Conservation (phyloP, 331 rosid genomes). For the Erythrophleum ivorense region DNA sequence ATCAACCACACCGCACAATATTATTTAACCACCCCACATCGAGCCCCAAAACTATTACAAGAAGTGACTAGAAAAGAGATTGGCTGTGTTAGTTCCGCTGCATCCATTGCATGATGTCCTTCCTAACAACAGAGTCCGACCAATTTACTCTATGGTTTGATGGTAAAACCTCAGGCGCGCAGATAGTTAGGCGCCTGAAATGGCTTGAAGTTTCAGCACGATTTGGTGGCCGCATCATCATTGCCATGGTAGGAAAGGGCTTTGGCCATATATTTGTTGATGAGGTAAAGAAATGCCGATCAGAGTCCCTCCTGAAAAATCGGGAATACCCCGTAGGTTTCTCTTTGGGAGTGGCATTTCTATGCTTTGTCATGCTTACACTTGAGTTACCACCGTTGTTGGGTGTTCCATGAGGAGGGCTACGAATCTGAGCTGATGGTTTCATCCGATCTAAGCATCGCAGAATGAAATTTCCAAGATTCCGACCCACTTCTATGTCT, state of each 20-base stretch:
- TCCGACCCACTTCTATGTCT: constrained; percentile 88
- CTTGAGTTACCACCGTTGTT: constrained; percentile 39
- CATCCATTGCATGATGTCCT: constrained; percentile 86
- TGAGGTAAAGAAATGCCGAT: constrained; percentile 66
- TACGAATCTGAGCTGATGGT: constrained; percentile 89
- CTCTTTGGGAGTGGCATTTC: constrained; percentile 41
- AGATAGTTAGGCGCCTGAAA: constrained; percentile 55
- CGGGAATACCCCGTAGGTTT: constrained; percentile 53
- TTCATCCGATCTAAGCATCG: constrained; percentile 77
- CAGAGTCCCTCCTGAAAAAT: constrained; percentile 54
- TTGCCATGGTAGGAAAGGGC: constrained; percentile 59
- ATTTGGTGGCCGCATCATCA: constrained; percentile 61
- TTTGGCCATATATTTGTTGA: constrained; percentile 44
- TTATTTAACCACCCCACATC: constrained; percentile 16
- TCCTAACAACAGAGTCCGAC: constrained; percentile 65
- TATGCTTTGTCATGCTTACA: constrained; percentile 45
- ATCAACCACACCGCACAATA: constrained; percentile 10
- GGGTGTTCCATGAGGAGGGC: constrained; percentile 37
- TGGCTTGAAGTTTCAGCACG: constrained; percentile 62
- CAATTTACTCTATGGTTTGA: constrained; percentile 43
- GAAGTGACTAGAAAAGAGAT: not conserved
- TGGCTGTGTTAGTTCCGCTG: constrained; percentile 45
- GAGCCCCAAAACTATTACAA: constrained; percentile 1
- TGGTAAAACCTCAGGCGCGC: constrained; percentile 39
- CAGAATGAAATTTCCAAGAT: constrained; percentile 75